phyloP scores from a whole-genome alignment of 2,329 filamentous ascomycete species.

The Verticillium nubilum region DNA sequence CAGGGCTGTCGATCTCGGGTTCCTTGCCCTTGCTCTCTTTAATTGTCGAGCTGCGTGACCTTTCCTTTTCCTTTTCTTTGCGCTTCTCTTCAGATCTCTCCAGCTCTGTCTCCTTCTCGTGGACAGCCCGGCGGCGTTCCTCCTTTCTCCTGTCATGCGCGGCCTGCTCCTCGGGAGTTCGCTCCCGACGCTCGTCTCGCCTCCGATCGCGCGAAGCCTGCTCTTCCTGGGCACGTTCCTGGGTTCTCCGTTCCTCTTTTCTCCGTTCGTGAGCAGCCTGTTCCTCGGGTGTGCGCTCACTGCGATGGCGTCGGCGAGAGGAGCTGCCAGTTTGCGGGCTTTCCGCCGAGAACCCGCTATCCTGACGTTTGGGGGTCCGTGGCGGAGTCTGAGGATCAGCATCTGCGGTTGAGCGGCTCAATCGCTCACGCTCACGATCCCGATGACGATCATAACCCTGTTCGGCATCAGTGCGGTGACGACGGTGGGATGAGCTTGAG shows the following conservation, averaged over 20 bases:
- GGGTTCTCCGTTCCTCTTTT: slow-evolving; percentile 24
- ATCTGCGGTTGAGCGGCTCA: slow-evolving; percentile 23
- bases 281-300: slow-evolving; percentile 31
- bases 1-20: slow-evolving; percentile 9
- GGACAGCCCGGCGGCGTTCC: slow-evolving; percentile 29
- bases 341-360: slow-evolving; percentile 41
- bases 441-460: slow-evolving; percentile 2
- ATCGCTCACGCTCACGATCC: slow-evolving; percentile 1
- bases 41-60: slow-evolving; percentile 1
- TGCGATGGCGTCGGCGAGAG: slow-evolving; percentile 4
- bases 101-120: slow-evolving; percentile 10
- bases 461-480: slow-evolving; percentile 31
- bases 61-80: slow-evolving; percentile 5
- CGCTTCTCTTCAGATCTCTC: slow-evolving; percentile 9
- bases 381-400: slow-evolving; percentile 22
- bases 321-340: slow-evolving; percentile 16
- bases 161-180: slow-evolving; percentile 43
- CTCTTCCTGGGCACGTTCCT: slow-evolving; percentile 43
- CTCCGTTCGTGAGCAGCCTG: neutral
- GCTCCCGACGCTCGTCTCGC: slow-evolving; percentile 40
- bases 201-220: slow-evolving; percentile 43
- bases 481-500: slow-evolving; percentile 16
- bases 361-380: slow-evolving; percentile 35
- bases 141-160: slow-evolving; percentile 44
- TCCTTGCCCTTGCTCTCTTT: slow-evolving; percentile 28